phyloP scores from a whole-genome alignment of 805 yeast species.

The Saturnispora dispora region DNA sequence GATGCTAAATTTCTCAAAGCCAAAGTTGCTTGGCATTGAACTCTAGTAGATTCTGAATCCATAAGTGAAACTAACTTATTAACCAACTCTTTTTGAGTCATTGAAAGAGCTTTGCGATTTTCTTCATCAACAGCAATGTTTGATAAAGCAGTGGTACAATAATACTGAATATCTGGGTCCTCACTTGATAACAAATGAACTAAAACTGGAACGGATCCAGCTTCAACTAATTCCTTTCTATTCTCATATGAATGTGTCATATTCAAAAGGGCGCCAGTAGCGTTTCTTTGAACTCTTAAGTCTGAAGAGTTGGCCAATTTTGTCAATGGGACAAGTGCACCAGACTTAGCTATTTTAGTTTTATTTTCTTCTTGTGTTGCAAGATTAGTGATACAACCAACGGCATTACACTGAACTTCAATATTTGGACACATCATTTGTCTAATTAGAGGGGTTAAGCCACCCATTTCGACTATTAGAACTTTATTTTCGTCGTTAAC shows the following conservation, averaged over 20 bases:
- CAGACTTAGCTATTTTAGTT: constrained; percentile 90
- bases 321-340: constrained; percentile 90
- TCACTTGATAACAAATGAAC: constrained; percentile 76
- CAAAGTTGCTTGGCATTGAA: constrained; percentile 96
- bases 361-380: constrained; percentile 98
- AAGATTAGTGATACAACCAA: constrained; percentile 94
- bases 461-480: constrained; percentile 95
- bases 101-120: constrained; percentile 79
- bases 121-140: constrained; percentile 95
- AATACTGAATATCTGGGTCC: constrained; percentile 96
- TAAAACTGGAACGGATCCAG: constrained; percentile 96
- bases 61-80: constrained; percentile 78
- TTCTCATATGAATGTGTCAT: constrained; percentile 98
- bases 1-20: constrained; percentile 94
- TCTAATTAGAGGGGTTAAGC: constrained; percentile 88
- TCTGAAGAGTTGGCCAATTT: constrained; percentile 91
- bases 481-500: constrained; percentile 92
- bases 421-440: constrained; percentile 97
- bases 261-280: constrained; percentile 94
- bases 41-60: constrained; percentile 91
- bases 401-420: constrained; percentile 98
- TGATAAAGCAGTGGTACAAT: constrained; percentile 94
- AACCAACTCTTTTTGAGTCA: constrained; percentile 88
- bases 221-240: constrained; percentile 91
- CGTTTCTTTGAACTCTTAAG: constrained; percentile 93